Evolutionary conservation across 768 basidiomycete genomes (phyloP).

Genomic region (Mrakia gelida): DNA sequence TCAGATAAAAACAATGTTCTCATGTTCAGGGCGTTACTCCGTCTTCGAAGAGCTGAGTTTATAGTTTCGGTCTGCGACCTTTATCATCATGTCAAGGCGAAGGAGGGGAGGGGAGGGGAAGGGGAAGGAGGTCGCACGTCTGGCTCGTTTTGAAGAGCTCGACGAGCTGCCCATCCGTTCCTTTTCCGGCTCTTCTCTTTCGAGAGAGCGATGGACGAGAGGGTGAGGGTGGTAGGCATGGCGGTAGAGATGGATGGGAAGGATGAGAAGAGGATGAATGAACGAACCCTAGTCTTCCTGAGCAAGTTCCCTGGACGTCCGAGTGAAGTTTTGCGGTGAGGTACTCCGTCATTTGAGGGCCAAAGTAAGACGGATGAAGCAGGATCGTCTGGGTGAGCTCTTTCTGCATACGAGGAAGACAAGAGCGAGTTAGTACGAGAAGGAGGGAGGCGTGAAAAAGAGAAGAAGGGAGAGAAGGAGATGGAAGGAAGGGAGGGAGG

Average conservation of each 20-base stretch:
- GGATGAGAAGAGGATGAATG: background rate
- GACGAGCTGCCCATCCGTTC: background rate
- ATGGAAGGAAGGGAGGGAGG: background rate
- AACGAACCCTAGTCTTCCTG: conserved; percentile 74
- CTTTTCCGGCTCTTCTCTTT: background rate
- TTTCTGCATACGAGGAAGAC: conserved; percentile 56
- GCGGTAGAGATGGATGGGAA: conserved; percentile 50
- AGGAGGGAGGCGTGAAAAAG: background rate
- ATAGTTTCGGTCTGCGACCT: conserved; percentile 25
- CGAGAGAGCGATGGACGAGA: conserved; percentile 36
- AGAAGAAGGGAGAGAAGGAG: background rate
- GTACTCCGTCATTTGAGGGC: conserved; percentile 88
- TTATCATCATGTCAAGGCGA: conserved; percentile 21
- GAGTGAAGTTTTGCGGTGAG: conserved; percentile 88
- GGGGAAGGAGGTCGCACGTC: background rate
- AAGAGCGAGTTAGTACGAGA: background rate
- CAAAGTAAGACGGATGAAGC: conserved; percentile 96
- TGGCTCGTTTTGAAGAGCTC: background rate
- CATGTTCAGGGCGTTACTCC: conserved; percentile 34
- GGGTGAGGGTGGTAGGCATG: conserved; percentile 44
- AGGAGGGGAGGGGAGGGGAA: background rate
- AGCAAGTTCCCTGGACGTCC: conserved; percentile 96
- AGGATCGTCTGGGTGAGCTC: conserved; percentile 96
- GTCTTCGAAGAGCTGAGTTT: conserved; percentile 34
- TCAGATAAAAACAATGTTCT: conserved; percentile 33